Conservation (phyloP, 768 basidiomycete genomes). For the Chiua virens region DNA sequence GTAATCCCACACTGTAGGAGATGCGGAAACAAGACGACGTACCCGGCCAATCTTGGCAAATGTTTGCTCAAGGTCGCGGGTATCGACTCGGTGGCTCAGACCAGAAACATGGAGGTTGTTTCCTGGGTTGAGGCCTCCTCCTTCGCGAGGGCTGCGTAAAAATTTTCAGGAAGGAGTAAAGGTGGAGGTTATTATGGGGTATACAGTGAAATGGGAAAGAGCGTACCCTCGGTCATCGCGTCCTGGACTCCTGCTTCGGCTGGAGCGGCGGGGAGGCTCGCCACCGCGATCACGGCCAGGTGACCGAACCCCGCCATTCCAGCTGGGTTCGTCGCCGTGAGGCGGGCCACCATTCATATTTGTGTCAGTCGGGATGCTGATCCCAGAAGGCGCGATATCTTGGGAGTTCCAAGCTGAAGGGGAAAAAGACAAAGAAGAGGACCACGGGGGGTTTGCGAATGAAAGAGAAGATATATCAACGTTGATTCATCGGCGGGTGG, state of each 20-base stretch:
- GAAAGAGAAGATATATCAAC: slow-evolving; percentile 42
- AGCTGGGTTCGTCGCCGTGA: slow-evolving; percentile 54
- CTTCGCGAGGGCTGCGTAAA: slow-evolving; percentile 21
- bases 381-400: slow-evolving; percentile 75
- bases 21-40: slow-evolving; percentile 25
- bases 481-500: slow-evolving; percentile 36
- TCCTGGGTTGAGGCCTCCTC: slow-evolving; percentile 53
- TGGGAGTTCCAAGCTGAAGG: slow-evolving; percentile 79
- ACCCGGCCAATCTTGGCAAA: slow-evolving; percentile 90
- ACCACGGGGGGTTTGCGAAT: slow-evolving; percentile 22
- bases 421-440: slow-evolving; percentile 10
- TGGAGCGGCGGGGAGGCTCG: slow-evolving; percentile 62
- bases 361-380: slow-evolving; percentile 66
- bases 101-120: slow-evolving; percentile 68
- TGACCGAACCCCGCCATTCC: slow-evolving; percentile 49
- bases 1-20: not conserved
- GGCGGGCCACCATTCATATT: slow-evolving; percentile 45
- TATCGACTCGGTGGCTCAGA: slow-evolving; percentile 63
- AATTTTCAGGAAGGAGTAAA: not conserved
- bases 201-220: not conserved
- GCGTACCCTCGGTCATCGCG: slow-evolving; percentile 55
- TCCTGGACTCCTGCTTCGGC: slow-evolving; percentile 81
- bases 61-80: slow-evolving; percentile 81
- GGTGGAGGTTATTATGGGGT: not conserved
- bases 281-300: slow-evolving; percentile 39